A percentile compares a stretch with the other conserved stretches of the same genome.
Evolutionary conservation across 345 rosid genomes (phyloP).

Genomic region (Abelmoschus esculentus): DNA sequence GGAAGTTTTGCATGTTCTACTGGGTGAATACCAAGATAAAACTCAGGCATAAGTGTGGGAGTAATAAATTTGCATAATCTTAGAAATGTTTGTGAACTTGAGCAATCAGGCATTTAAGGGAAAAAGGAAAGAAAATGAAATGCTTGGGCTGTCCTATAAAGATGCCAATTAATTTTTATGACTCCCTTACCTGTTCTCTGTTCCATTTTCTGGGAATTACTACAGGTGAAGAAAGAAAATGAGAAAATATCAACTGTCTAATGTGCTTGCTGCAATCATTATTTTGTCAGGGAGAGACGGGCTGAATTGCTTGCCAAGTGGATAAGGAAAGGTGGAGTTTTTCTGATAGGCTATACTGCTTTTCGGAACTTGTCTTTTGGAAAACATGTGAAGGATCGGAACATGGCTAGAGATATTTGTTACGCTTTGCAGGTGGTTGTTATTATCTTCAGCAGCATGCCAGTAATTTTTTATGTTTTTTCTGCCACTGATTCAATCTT

Average conservation of each 20-base stretch:
- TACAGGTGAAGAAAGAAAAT: not conserved
- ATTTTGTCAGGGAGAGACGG: slow-evolving; percentile 66
- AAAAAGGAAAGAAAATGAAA: not conserved
- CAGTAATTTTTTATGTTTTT: not conserved
- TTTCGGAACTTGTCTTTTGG: slow-evolving; percentile 90
- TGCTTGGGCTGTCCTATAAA: not conserved
- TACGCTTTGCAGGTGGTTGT: slow-evolving; percentile 71
- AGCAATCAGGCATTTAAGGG: not conserved
- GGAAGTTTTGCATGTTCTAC: not conserved
- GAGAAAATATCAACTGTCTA: slow-evolving; percentile 6
- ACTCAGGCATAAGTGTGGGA: not conserved
- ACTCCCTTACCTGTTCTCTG: not conserved
- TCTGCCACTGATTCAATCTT: slow-evolving; percentile 6
- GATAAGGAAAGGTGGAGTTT: slow-evolving; percentile 88
- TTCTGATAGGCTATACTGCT: slow-evolving; percentile 83
- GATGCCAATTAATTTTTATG: not conserved
- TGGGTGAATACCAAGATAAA: not conserved
- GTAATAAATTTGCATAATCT: not conserved
- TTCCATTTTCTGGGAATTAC: not conserved
- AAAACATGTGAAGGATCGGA: slow-evolving; percentile 69
- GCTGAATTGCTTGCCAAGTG: slow-evolving; percentile 72
- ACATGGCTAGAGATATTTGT: slow-evolving; percentile 60
- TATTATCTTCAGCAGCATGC: not conserved
- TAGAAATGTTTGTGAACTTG: not conserved
- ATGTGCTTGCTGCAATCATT: slow-evolving; percentile 19